Conservation (phyloP, 805 yeast species). For the Saccharomycopsis guyanensis region DNA sequence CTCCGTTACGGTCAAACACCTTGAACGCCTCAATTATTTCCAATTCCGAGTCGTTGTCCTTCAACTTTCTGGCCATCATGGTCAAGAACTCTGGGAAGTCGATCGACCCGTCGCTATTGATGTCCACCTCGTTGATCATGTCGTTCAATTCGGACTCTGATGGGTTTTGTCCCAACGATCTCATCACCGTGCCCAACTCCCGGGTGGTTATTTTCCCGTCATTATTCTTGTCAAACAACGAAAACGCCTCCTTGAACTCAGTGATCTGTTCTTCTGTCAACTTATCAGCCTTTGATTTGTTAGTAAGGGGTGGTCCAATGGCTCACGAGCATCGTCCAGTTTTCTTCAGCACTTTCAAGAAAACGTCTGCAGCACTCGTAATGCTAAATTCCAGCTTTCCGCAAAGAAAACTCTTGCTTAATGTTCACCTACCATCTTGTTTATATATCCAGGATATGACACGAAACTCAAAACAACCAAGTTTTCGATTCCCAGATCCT, state of each 20-base stretch:
- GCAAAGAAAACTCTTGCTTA: too few species aligned
- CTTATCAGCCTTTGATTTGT: conserved; percentile 60
- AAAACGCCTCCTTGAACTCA: conserved; percentile 96
- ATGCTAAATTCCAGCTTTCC: too few species aligned
- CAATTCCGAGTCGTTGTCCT: conserved; percentile 94
- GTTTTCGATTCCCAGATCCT: neutral
- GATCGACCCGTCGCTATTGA: conserved; percentile 85
- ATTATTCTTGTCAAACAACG: conserved; percentile 92
- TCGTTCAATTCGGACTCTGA: conserved; percentile 94
- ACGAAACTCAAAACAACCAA: neutral
- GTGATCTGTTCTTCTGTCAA: conserved; percentile 94
- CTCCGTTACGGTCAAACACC: conserved; percentile 92
- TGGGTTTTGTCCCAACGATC: conserved; percentile 97
- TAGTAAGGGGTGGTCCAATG: too few species aligned
- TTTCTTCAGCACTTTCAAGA: too few species aligned
- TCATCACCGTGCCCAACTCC: conserved; percentile 97
- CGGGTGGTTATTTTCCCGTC: conserved; percentile 95
- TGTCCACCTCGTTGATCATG: conserved; percentile 95
- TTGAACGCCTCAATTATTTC: conserved; percentile 97
- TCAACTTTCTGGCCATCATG: conserved; percentile 87
- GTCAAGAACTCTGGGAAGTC: conserved; percentile 80
- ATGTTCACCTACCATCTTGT: too few species aligned
- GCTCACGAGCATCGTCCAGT: too few species aligned
- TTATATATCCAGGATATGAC: too few species aligned
- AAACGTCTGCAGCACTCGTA: too few species aligned